Evolutionary conservation across 2,329 filamentous ascomycete genomes (phyloP).

Genomic region (Rhinocladiella similis): DNA sequence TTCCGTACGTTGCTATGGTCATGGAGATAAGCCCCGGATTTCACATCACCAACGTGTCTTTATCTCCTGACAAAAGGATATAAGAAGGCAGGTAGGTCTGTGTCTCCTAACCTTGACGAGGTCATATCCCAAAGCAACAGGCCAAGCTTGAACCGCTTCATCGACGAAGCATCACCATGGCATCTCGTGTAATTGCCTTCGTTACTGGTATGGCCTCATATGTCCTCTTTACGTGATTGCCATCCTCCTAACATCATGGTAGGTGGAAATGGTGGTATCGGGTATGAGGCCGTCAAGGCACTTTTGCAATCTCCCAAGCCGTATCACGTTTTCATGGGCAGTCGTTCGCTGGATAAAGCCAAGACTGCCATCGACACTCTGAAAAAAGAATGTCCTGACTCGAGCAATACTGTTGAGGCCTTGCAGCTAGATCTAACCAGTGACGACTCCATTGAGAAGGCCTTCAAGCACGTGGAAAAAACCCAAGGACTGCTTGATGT

Average conservation of each 20-base stretch:
- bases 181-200: neutral
- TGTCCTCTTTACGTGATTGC: neutral
- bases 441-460: constrained; percentile 32
- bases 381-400: constrained; percentile 21
- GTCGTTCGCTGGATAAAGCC: constrained; percentile 19
- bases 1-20: neutral
- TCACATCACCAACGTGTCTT: neutral
- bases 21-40: neutral
- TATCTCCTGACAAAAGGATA: neutral
- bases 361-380: constrained; percentile 15
- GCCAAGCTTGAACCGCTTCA: neutral
- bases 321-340: constrained; percentile 29
- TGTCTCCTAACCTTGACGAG: no score
- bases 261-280: constrained; percentile 34
- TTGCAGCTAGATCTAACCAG: constrained; percentile 36
- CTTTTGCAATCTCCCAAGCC: constrained; percentile 23
- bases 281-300: constrained; percentile 29
- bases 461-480: constrained; percentile 30
- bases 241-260: neutral
- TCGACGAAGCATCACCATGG: neutral
- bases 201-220: neutral
- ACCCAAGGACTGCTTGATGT: constrained; percentile 34
- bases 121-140: neutral
- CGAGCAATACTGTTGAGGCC: constrained; percentile 29
- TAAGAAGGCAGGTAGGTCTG: neutral